These are phyloP conservation scores for Bidens hawaiensis DNA, from an alignment of 140 eudicot species.

Conservation along the genomic window DNA sequence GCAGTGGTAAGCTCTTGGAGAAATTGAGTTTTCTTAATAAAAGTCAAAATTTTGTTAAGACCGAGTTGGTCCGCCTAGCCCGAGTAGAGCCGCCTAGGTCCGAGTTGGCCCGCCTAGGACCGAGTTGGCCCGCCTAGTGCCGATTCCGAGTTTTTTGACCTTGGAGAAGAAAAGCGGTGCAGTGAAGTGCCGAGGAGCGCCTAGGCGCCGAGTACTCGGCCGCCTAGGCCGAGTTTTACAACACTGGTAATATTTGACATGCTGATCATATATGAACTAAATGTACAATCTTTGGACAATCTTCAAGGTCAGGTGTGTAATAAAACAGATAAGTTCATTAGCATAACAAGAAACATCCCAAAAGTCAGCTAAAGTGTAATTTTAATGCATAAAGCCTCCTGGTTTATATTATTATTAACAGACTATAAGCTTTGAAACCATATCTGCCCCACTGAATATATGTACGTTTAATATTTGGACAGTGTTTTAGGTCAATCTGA, in stretches of 20 bases:
- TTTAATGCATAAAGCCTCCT: neutral
- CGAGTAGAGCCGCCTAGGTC: too few relatives aligned
- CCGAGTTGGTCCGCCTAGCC: too few relatives aligned
- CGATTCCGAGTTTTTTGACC: too few relatives aligned
- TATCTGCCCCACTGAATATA: neutral
- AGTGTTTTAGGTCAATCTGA: neutral
- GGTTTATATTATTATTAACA: neutral
- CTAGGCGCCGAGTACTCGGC: too few relatives aligned
- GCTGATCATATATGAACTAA: neutral
- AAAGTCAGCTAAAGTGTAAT: neutral
- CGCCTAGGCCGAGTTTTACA: too few relatives aligned
- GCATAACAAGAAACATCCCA: neutral
- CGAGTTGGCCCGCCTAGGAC: too few relatives aligned
- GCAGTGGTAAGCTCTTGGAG: too few relatives aligned
- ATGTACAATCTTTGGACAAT: neutral
- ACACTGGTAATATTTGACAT: neutral
- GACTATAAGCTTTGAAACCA: neutral
- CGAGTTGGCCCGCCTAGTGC: too few relatives aligned
- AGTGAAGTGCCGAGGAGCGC: too few relatives aligned
- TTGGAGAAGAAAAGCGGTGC: too few relatives aligned
- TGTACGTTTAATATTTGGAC: neutral
- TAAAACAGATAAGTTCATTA: neutral
- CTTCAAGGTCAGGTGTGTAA: neutral
- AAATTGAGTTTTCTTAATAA: too few relatives aligned
- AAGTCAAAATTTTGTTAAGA: too few relatives aligned